A percentile compares a stretch with the other conserved stretches of the same genome.
Evolutionary conservation across 495 filamentous ascomycete genomes (phyloP).

Genomic region (Pseudotulostoma volvatum): DNA sequence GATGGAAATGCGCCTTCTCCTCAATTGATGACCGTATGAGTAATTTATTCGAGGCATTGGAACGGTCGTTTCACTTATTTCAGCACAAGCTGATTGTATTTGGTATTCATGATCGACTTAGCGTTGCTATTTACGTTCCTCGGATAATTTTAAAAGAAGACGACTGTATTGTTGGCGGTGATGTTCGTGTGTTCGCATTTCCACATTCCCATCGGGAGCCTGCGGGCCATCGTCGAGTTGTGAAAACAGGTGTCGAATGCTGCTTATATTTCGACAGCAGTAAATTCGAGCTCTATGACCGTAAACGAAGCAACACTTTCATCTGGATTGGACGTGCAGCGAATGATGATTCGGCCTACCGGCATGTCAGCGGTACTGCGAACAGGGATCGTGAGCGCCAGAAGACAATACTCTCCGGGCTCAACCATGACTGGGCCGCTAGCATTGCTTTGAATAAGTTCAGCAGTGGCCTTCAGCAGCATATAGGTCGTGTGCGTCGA

Average conservation of each 20-base stretch:
- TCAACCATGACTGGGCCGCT: background rate
- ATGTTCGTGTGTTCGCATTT: slow-evolving; percentile 32
- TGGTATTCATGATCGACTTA: slow-evolving; percentile 28
- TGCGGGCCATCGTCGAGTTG: slow-evolving; percentile 16
- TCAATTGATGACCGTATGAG: background rate
- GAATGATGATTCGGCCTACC: background rate
- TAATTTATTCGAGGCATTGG: background rate
- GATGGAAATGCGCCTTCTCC: background rate
- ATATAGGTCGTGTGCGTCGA: background rate
- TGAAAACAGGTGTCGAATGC: slow-evolving; percentile 30
- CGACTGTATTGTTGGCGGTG: slow-evolving; percentile 23
- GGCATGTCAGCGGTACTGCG: background rate
- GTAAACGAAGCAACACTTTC: slow-evolving; percentile 25
- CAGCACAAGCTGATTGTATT: slow-evolving; percentile 32
- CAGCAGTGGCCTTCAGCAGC: background rate
- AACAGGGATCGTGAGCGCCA: background rate
- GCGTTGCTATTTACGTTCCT: slow-evolving; percentile 33
- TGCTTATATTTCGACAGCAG: slow-evolving; percentile 26
- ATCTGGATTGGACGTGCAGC: slow-evolving; percentile 14
- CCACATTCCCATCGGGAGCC: slow-evolving; percentile 26
- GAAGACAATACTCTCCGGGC: background rate
- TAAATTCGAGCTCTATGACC: slow-evolving; percentile 28
- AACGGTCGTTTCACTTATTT: slow-evolving; percentile 8
- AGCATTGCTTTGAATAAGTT: background rate
- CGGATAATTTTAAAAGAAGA: slow-evolving; percentile 18